Conservation (phyloP, 371 early-diverging fungal species). For the Mucor lusitanicus region DNA sequence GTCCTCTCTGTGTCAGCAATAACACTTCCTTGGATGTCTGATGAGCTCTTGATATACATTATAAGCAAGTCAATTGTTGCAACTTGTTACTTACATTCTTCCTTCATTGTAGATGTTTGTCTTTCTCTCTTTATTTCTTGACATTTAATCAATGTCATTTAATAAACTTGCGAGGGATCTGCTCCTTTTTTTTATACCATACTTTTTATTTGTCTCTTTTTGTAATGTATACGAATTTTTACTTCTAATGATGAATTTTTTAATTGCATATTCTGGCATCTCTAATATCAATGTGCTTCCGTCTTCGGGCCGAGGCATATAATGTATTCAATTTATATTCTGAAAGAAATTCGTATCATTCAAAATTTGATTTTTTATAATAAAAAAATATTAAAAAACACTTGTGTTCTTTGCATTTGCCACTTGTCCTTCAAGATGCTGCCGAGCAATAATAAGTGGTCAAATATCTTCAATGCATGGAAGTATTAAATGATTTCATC, state of each 20-base stretch:
- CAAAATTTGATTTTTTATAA: neutral
- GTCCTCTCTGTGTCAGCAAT: conserved; percentile 34
- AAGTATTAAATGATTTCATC: no score
- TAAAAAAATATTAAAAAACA: neutral
- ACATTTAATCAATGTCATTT: neutral
- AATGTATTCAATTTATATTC: conserved; percentile 37
- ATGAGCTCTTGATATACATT: conserved; percentile 11
- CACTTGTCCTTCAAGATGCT: no score
- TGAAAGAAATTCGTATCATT: conserved; percentile 18
- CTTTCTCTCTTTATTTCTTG: conserved; percentile 2
- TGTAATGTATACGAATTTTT: conserved; percentile 10
- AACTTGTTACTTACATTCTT: conserved; percentile 2
- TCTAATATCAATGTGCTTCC: conserved; percentile 39
- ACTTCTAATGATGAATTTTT: conserved; percentile 25
- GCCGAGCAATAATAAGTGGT: no score
- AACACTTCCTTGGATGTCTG: conserved; percentile 46
- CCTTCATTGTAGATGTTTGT: neutral
- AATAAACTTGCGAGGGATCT: neutral
- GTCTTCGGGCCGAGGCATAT: conserved; percentile 31
- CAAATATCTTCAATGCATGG: no score
- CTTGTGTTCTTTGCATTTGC: no score
- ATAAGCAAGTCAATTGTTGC: neutral
- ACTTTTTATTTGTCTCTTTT: conserved; percentile 4
- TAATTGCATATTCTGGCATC: conserved; percentile 36
- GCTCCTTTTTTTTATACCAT: neutral